phyloP scores from a whole-genome alignment of 306 rosid species.

The Parietaria judaica region DNA sequence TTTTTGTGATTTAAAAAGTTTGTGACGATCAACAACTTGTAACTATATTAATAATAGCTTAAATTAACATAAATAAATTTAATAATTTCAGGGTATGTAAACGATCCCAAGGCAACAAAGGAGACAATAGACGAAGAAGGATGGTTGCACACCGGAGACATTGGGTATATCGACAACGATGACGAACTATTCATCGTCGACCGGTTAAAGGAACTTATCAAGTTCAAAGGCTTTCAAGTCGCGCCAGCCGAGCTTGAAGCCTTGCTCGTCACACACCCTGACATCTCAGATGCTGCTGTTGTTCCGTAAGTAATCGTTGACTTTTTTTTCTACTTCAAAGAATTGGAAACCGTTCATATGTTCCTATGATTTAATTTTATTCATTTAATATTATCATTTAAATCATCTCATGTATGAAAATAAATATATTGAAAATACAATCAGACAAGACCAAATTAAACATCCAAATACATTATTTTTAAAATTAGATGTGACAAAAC shows the following conservation, averaged over 20 bases:
- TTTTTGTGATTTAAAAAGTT: background rate
- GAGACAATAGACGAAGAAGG: slow-evolving; percentile 56
- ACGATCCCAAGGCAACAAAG: slow-evolving; percentile 64
- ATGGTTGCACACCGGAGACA: slow-evolving; percentile 83
- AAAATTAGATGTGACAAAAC: too few species aligned
- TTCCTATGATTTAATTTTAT: too few species aligned
- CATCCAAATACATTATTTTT: background rate
- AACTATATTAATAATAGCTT: background rate
- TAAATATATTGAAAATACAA: too few species aligned
- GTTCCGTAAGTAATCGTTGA: slow-evolving; percentile 41
- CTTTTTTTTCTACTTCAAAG: too few species aligned
- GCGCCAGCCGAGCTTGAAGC: slow-evolving; percentile 94
- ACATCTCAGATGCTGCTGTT: slow-evolving; percentile 68
- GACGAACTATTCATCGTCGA: slow-evolving; percentile 71
- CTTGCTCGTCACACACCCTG: slow-evolving; percentile 48
- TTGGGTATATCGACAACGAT: slow-evolving; percentile 58
- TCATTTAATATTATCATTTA: too few species aligned
- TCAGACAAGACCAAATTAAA: background rate
- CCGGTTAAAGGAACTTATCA: slow-evolving; percentile 69
- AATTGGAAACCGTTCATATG: too few species aligned
- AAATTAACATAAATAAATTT: background rate
- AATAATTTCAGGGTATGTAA: slow-evolving; percentile 46
- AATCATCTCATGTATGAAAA: too few species aligned
- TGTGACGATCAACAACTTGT: background rate
- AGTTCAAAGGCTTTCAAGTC: slow-evolving; percentile 81